Evolutionary conservation across 768 basidiomycete genomes (phyloP), one percentile per base, ranked within the genome.

Genomic region (Mycena floridula): DNA sequence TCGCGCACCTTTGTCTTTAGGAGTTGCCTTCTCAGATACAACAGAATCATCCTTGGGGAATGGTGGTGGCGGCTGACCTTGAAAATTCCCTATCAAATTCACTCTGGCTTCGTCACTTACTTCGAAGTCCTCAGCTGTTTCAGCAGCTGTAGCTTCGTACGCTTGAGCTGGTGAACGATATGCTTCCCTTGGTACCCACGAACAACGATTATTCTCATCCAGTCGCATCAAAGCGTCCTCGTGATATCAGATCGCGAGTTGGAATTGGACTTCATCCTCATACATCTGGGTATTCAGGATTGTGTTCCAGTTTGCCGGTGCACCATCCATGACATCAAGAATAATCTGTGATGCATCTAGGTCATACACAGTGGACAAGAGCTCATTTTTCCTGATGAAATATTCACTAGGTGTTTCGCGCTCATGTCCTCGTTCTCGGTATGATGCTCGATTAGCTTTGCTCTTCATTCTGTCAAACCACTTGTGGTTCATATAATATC

Each of bases 301-400:
- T 13, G 40, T 43, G 13, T 20, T 21, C 54, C 54, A 55, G 7
- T 26, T 46, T 20, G 38, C 12, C 1, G 54, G 54, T 22, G 50
- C 54, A 1, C 50, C 47, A 20, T 54, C 44, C 54, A 55, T 54
- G 9, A 54, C 41, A 24, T 50, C 50, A 15, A 51, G 45, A n/a
- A 54, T 55, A 7, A 55, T 35, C 28, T 55, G 46, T 5, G 54
- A 43, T 16, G 54, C 46, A 4, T 43, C 43, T 24, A 51, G 35
- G 1, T 43, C 42, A 18, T 26, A 43, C 2, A 27, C 42, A 3
- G 25, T 26, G 2, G 28, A 35, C 25, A 37, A 18, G 12, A n/a
- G n/a, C n/a, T n/a, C n/a, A n/a, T 37, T 12, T 26, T 55, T 55
- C 2, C 54, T 3, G 6, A 51, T 42, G 37, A 24, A 48, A 32